These are phyloP conservation scores for Nakaseomyces delphensis DNA, from an alignment of 1,139 yeast genomes.

Conservation along the genomic window DNA sequence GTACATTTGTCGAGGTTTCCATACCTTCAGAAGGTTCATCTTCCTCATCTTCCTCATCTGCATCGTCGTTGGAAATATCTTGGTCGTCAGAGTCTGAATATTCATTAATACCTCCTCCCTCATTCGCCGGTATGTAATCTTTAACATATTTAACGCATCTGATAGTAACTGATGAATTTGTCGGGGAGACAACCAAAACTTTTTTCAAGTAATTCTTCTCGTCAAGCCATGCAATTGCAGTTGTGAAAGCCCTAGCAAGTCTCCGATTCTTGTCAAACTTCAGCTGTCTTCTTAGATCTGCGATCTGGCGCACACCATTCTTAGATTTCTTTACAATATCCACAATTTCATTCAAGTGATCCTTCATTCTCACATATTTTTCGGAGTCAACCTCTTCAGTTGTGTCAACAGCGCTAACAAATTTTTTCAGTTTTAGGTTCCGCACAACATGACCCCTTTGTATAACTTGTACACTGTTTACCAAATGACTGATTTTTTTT, in stretches of 20 bases:
- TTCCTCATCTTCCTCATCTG: conserved; percentile 21
- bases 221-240: conserved; percentile 45
- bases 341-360: conserved; percentile 39
- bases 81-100: conserved; percentile 25
- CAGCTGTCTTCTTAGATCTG: conserved; percentile 57
- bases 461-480: conserved; percentile 38
- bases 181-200: conserved; percentile 48
- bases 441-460: conserved; percentile 44
- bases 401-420: conserved; percentile 23
- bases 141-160: conserved; percentile 52
- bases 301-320: conserved; percentile 55
- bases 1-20: conserved; percentile 27
- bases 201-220: conserved; percentile 47
- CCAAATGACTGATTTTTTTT: conserved; percentile 42
- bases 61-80: conserved; percentile 17
- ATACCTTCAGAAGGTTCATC: conserved; percentile 24
- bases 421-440: conserved; percentile 40
- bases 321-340: conserved; percentile 55
- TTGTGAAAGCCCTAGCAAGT: conserved; percentile 43
- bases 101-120: conserved; percentile 10
- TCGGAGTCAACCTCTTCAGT: conserved; percentile 10
- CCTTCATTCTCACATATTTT: conserved; percentile 35
- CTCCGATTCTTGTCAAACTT: conserved; percentile 42
- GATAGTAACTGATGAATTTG: conserved; percentile 38
- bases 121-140: conserved; percentile 35